phyloP scores from a whole-genome alignment of 495 filamentous ascomycete species.

The Xylaria curta region DNA sequence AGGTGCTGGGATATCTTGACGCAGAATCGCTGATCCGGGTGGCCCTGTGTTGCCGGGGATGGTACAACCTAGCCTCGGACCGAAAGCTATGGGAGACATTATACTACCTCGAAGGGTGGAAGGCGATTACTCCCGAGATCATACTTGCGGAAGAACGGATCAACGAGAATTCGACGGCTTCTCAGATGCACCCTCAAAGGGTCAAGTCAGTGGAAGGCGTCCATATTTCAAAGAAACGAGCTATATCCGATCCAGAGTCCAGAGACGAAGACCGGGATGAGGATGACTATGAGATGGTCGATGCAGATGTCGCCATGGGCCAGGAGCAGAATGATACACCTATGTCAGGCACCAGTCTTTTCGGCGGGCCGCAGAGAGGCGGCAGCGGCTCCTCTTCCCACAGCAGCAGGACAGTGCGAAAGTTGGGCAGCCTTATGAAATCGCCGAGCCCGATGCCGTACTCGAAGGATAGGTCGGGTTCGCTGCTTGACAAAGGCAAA shows the following conservation, averaged over 20 bases:
- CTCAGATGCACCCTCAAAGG: conserved; percentile 39
- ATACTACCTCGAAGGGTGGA: conserved; percentile 86
- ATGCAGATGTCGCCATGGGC: conserved; percentile 39
- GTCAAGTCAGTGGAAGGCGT: conserved; percentile 45
- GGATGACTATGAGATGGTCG: conserved; percentile 55
- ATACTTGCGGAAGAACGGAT: conserved; percentile 67
- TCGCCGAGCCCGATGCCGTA: conserved; percentile 40
- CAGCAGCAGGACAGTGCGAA: conserved; percentile 33
- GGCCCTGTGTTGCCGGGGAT: conserved; percentile 76
- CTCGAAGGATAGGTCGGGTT: conserved; percentile 24
- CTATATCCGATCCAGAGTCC: conserved; percentile 43
- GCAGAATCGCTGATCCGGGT: conserved; percentile 77
- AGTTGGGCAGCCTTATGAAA: conserved; percentile 34
- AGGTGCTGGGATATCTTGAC: conserved; percentile 86
- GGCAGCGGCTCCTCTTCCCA: conserved; percentile 38
- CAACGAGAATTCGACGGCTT: conserved; percentile 40
- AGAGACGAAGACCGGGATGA: conserved; percentile 36
- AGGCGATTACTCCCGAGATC: conserved; percentile 70
- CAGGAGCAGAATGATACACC: conserved; percentile 42
- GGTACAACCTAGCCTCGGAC: conserved; percentile 83
- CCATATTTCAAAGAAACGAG: conserved; percentile 54
- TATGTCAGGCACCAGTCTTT: conserved; percentile 41
- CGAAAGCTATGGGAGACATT: conserved; percentile 83
- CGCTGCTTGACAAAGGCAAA: conserved; percentile 43
- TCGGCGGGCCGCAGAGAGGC: conserved; percentile 39